Evolutionary conservation across 1,139 yeast species (phyloP), one percentile per base, ranked within the genome.

Genomic region (Suzukiozyma palmioleophila): DNA sequence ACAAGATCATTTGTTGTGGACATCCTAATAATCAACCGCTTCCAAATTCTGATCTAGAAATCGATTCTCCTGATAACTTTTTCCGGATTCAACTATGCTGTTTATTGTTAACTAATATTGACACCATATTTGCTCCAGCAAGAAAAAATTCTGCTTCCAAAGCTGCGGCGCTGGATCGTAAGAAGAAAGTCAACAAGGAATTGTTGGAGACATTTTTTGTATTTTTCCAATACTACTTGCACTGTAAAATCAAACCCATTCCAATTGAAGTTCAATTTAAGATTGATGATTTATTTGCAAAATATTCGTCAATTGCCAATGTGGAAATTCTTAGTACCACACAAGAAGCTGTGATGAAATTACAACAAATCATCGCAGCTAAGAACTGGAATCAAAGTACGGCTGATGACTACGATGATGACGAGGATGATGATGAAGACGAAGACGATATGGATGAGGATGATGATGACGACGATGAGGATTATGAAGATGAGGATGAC

Each of bases 161-260:
- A 34, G 24, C 43, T 8, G 27, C 40, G 14, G 40, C 42, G 5
- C 36, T 39, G 22, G 42, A 39, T 28, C 15, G 25, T 26, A 33
- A 37, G 26, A 39, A 36, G 50, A 26, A 41, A 27, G 32, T 43
- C 3, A 45, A 49, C 36, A 46, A 57, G 41, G 60, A 58, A 9
- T 43, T 68, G 34, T 47, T 82, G 24, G 62, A 63, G 6, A 56
- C 73, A 3, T 76, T 84, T 46, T 52, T 84, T 46, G 69, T 73
- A 14, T 83, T 80, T 50, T 81, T 88, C 46, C 95, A 88, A 52
- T 88, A 78, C 54, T 89, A 87, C 52, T 60, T 77, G n/a, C 76
- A 72, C 54, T 75, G 85, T 36, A 89, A 89, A 53, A 60, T 60
- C 8, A 72, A 66, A 35, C 86, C 87, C 1, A 41, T 86, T 26